Conservation (phyloP, 768 basidiomycete genomes). For the Multifurca ochricompacta region DNA sequence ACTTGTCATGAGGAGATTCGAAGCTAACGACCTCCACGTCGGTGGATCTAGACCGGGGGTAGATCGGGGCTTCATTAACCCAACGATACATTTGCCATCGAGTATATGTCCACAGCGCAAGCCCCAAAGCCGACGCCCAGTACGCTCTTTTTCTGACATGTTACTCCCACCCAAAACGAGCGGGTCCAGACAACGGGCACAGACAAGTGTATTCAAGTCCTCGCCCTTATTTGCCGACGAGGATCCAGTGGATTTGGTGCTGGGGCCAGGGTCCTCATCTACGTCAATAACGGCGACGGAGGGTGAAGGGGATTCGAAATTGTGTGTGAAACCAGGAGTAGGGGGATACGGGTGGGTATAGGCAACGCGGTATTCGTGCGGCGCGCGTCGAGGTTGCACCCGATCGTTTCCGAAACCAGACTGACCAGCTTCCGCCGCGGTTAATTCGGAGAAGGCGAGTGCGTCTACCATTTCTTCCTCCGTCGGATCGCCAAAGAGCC, state of each 20-base stretch:
- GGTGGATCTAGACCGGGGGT: neutral
- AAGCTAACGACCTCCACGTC: neutral
- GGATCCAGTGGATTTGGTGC: slow-evolving; percentile 21
- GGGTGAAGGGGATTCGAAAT: slow-evolving; percentile 43
- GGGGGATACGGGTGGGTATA: slow-evolving; percentile 58
- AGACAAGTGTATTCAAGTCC: slow-evolving; percentile 46
- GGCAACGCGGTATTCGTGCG: slow-evolving; percentile 42
- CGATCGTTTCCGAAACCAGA: slow-evolving; percentile 2
- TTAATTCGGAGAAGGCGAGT: slow-evolving; percentile 16
- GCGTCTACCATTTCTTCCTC: slow-evolving; percentile 20
- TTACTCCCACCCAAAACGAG: slow-evolving; percentile 47
- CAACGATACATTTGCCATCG: slow-evolving; percentile 65
- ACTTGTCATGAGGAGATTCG: neutral
- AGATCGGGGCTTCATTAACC: slow-evolving; percentile 41
- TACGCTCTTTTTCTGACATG: slow-evolving; percentile 33
- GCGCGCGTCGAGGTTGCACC: slow-evolving; percentile 10
- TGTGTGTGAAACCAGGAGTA: slow-evolving; percentile 57
- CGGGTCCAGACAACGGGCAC: slow-evolving; percentile 59
- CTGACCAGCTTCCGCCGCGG: neutral
- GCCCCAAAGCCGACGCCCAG: slow-evolving; percentile 52
- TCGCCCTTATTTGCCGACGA: slow-evolving; percentile 26
- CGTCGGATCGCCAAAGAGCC: slow-evolving; percentile 17
- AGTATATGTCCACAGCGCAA: slow-evolving; percentile 72
- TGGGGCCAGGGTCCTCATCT: slow-evolving; percentile 31
- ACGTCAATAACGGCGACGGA: slow-evolving; percentile 41